phyloP scores from a whole-genome alignment of 2,329 filamentous ascomycete genomes.

The Penicillium sp. region DNA sequence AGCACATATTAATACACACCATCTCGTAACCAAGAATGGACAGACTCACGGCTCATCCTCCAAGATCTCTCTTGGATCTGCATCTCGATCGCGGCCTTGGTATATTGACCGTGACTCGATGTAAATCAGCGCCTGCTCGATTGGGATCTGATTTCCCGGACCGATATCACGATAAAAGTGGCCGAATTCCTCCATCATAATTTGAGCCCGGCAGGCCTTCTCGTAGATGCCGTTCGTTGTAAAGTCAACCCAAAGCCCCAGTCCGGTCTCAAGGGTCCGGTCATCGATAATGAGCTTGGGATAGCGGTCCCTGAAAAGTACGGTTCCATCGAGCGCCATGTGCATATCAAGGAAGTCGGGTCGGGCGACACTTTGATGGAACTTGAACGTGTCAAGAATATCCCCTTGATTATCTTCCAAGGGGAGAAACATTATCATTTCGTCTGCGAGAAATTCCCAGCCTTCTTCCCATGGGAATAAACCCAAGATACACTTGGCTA shows the following conservation, averaged over 20 bases:
- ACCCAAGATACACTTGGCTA: conserved; percentile 10
- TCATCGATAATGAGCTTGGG: conserved; percentile 12
- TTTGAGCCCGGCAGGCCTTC: conserved; percentile 4
- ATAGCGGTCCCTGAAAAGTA: conserved; percentile 6
- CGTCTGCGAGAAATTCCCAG: conserved; percentile 2
- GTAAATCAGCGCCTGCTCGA: background rate
- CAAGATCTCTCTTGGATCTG: background rate
- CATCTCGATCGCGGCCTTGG: background rate
- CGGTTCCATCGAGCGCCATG: conserved; percentile 13
- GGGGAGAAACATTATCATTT: conserved; percentile 10
- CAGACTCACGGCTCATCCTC: conserved; percentile 3
- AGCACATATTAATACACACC: background rate
- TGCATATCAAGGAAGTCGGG: conserved; percentile 17
- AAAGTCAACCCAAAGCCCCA: conserved; percentile 9
- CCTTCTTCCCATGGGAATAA: conserved; percentile 14
- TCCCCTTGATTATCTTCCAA: conserved; percentile 4
- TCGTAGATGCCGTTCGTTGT: background rate
- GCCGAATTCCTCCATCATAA: background rate
- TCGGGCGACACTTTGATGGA: conserved; percentile 13
- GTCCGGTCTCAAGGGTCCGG: conserved; percentile 11
- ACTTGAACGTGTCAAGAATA: conserved; percentile 12
- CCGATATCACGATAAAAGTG: background rate
- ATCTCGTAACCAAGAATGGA: background rate
- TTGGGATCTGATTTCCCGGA: background rate
- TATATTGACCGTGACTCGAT: background rate